A percentile compares a stretch with the other conserved stretches of the same genome.
phyloP scores from a whole-genome alignment of 1,284 basidiomycete genomes.

The Inonotus hispidus region DNA sequence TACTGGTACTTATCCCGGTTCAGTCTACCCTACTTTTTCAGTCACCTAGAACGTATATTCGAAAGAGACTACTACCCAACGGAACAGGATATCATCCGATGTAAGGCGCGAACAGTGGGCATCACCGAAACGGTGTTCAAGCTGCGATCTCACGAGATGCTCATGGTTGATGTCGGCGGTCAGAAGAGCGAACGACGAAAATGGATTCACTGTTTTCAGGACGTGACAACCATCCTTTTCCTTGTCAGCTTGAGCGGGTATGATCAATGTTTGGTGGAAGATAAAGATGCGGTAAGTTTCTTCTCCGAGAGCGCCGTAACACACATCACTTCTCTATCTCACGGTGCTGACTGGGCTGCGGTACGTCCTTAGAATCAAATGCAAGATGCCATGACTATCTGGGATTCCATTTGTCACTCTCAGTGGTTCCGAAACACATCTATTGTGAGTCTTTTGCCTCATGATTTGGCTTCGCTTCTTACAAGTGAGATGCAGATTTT shows the following conservation, averaged over 20 bases:
- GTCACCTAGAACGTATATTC: slow-evolving; percentile 78
- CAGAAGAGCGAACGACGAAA: slow-evolving; percentile 88
- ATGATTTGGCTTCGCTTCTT: slow-evolving; percentile 12
- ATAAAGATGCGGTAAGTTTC: slow-evolving; percentile 75
- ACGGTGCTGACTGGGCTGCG: neutral
- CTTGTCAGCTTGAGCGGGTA: slow-evolving; percentile 84
- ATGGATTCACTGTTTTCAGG: slow-evolving; percentile 85
- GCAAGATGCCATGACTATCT: slow-evolving; percentile 94
- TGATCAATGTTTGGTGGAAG: slow-evolving; percentile 91
- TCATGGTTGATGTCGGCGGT: slow-evolving; percentile 89
- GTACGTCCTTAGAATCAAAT: slow-evolving; percentile 72
- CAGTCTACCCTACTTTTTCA: slow-evolving; percentile 71
- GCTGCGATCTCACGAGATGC: slow-evolving; percentile 67
- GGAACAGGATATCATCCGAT: slow-evolving; percentile 82
- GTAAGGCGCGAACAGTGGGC: slow-evolving; percentile 84
- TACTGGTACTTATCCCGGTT: neutral
- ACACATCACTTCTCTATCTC: slow-evolving; percentile 1
- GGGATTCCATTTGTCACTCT: slow-evolving; percentile 91
- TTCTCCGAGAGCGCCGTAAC: neutral
- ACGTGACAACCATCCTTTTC: slow-evolving; percentile 85
- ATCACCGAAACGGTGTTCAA: slow-evolving; percentile 92
- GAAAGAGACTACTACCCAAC: slow-evolving; percentile 63
- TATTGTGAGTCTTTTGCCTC: slow-evolving; percentile 49
- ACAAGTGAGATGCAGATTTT: slow-evolving; percentile 54
- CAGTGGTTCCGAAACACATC: slow-evolving; percentile 92